Base-by-base conservation (phyloP, 441 rosid genomes). In the Corymbia citriodora region DNA sequence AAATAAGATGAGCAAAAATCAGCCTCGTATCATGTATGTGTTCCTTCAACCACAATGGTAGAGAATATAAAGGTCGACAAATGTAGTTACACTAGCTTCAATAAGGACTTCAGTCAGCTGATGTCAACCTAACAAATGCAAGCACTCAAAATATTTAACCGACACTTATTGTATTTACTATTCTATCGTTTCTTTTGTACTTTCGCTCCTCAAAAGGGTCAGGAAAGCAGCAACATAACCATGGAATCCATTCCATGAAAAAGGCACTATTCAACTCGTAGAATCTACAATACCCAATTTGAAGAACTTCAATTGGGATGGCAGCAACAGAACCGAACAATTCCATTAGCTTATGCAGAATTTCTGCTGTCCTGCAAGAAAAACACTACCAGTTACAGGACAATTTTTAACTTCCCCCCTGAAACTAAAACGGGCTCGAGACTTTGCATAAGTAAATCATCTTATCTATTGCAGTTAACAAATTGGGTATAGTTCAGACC, bases 221-320 rank as follows among this genome's bases (percentile, higher is more conserved):
- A 53, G 36, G 61, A 87, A 87, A 40, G 83, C 50, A 74, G 21
- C 52, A 4, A 45, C n/a, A 45, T 45, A 45, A 79, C 85, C 85
- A 79, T 45, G 52, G 3, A 79, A 79, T 27, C n/a, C 52, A 15
- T 79, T 79, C 52, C 52, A 2, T 15, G 17, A 8, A 23, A 45
- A 45, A 23, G 85, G 52, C 18, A 79, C 8, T 21, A 74, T 11
- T 79, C 52, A 33, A 81, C 49, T 9, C 53, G 74, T 53, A 74
- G 10, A 40, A 50, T 33, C 72, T 63, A 72, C 52, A 59, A 48
- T 96, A 97, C 99, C 99, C 98, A 68, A 95, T 94, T 55, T 93
- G 94, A 89, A 97, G 94, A 94, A 96, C 95, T 95, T 98, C 96
- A 90, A 93, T 93, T 91, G 99, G 98, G 89, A 98, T 93, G 90